Percentiles rank a stretch among this genome's conserved stretches.
Conservation (phyloP, 2,329 filamentous ascomycete genomes). For the Cryoendolithus antarcticus region DNA sequence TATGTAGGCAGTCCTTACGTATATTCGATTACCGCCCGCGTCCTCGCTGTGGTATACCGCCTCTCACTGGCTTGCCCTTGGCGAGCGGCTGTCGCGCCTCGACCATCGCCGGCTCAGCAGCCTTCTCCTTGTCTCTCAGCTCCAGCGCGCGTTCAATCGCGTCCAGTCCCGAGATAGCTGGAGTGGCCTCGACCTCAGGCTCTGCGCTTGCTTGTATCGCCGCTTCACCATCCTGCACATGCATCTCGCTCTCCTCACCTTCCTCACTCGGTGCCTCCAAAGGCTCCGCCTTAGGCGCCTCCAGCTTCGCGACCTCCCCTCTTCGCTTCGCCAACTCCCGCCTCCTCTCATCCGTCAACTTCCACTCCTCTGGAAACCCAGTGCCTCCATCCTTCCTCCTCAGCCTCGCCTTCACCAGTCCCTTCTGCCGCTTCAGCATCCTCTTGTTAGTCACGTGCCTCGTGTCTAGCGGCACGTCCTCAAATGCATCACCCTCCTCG, state of each 20-base stretch:
- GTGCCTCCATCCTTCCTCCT: constrained; percentile 44
- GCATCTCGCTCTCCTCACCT: background rate
- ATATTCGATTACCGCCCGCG: too few relatives aligned
- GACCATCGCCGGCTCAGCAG: constrained; percentile 21
- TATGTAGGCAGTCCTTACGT: too few relatives aligned
- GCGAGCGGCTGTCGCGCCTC: constrained; percentile 17
- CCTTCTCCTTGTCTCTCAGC: constrained; percentile 10
- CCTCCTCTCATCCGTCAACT: constrained; percentile 58
- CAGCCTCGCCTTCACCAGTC: constrained; percentile 21
- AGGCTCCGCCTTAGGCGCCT: constrained; percentile 26
- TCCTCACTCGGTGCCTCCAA: constrained; percentile 1
- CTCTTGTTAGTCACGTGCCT: constrained; percentile 43
- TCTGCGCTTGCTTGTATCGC: background rate
- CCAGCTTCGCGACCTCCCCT: constrained; percentile 20
- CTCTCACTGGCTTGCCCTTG: constrained; percentile 20
- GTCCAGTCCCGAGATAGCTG: constrained; percentile 12
- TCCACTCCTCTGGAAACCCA: constrained; percentile 73
- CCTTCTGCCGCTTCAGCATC: constrained; percentile 6
- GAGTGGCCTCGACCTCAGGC: background rate
- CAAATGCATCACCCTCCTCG: constrained; percentile 59
- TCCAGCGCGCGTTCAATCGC: constrained; percentile 19
- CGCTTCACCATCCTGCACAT: background rate
- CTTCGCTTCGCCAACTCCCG: constrained; percentile 52
- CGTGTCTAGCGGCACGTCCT: constrained; percentile 79
- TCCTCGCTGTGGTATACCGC: constrained; percentile 15